Evolutionary conservation across 139 green algal genomes (phyloP).

Genomic region (Closterium sp.): DNA sequence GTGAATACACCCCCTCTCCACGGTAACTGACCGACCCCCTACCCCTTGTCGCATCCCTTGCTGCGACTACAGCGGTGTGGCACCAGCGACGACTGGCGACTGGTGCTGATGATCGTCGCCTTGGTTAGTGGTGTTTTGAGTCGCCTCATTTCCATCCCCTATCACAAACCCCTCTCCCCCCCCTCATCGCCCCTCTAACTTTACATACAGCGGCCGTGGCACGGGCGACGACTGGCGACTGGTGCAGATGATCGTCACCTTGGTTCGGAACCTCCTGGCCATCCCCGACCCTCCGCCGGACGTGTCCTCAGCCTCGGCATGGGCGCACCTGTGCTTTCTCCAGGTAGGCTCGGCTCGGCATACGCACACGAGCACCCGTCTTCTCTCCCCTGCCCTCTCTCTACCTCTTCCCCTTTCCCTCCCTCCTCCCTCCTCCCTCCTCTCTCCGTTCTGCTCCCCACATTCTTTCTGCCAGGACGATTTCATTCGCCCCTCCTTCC

Average conservation of each 20-base stretch:
- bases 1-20: too few species aligned
- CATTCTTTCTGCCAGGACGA: neutral
- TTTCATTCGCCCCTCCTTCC: neutral
- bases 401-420: too few species aligned
- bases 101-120: conserved; percentile 82
- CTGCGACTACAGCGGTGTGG: too few species aligned
- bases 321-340: conserved; percentile 24
- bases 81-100: conserved; percentile 59
- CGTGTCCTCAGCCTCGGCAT: neutral
- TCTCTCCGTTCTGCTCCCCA: neutral
- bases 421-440: too few species aligned
- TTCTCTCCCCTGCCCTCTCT: too few species aligned
- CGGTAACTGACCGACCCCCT: too few species aligned
- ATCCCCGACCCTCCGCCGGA: conserved; percentile 61
- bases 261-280: conserved; percentile 82
- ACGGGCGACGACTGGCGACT: conserved; percentile 61
- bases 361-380: too few species aligned
- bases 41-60: too few species aligned
- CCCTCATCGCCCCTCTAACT: neutral
- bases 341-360: conserved; percentile 17
- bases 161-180: neutral
- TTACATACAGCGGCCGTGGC: neutral
- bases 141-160: neutral
- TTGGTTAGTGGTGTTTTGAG: conserved; percentile 62
- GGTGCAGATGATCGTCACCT: conserved; percentile 83